A percentile compares a stretch with the other conserved stretches of the same genome.
phyloP scores from a whole-genome alignment of 2,329 filamentous ascomycete species.

The Xylariaceae sp. region DNA sequence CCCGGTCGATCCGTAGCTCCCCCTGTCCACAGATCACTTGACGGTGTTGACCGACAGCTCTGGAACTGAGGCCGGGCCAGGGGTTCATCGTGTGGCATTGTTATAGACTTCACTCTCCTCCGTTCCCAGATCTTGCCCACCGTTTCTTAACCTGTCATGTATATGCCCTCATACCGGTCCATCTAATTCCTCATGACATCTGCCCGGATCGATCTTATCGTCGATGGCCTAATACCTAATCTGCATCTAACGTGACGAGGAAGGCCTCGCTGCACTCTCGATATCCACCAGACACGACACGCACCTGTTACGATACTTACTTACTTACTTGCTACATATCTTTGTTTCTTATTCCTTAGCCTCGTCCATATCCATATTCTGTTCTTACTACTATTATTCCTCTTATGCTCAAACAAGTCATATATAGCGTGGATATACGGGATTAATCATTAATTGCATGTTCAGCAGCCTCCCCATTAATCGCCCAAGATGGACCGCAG shows the following conservation, averaged over 20 bases:
- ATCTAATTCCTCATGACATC: neutral
- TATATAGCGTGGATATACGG: neutral
- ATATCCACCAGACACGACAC: neutral
- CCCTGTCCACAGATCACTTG: neutral
- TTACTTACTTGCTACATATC: neutral
- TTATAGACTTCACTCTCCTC: neutral
- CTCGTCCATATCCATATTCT: neutral
- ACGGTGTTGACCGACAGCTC: neutral
- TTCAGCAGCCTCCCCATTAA: neutral
- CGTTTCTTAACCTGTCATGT: neutral
- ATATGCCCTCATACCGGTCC: neutral
- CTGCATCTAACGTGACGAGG: neutral
- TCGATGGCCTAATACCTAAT: neutral
- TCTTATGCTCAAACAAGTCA: neutral
- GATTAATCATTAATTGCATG: slow-evolving; percentile 4
- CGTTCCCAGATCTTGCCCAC: neutral
- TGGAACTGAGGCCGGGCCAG: neutral
- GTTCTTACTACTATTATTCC: neutral
- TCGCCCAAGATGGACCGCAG: slow-evolving; percentile 16
- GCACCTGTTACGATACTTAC: neutral
- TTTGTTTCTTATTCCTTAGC: neutral
- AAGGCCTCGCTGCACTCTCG: neutral
- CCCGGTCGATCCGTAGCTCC: neutral
- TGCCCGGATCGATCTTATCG: neutral
- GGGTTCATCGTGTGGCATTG: neutral